phyloP scores from a whole-genome alignment of 768 basidiomycete species.

The Macrolepiota albuminosa region DNA sequence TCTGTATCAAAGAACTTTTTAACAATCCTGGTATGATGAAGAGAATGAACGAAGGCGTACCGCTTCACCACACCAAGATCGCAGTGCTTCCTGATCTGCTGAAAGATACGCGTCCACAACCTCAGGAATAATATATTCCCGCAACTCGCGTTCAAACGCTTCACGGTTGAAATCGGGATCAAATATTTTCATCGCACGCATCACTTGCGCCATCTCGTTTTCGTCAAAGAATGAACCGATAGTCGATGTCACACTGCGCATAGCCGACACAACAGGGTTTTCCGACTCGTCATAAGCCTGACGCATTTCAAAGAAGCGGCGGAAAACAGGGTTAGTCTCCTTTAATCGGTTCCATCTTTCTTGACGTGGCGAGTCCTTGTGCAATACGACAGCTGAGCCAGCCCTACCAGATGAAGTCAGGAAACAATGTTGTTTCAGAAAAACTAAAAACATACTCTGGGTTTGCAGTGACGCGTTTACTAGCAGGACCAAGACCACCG shows the following conservation, averaged over 20 bases:
- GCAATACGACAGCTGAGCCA: conserved; percentile 78
- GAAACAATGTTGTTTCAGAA: background rate
- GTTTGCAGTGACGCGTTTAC: conserved; percentile 59
- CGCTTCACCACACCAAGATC: conserved; percentile 93
- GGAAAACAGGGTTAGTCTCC: conserved; percentile 73
- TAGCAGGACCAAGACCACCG: conserved; percentile 45
- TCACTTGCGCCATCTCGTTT: conserved; percentile 96
- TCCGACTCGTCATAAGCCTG: conserved; percentile 89
- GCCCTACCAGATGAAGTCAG: conserved; percentile 49
- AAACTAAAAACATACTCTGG: conserved; percentile 59
- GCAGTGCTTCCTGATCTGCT: conserved; percentile 82
- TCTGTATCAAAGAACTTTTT: conserved; percentile 38
- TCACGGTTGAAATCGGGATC: conserved; percentile 89
- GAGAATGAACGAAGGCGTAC: conserved; percentile 40
- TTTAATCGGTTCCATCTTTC: conserved; percentile 80
- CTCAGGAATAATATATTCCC: conserved; percentile 97
- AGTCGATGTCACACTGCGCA: conserved; percentile 80
- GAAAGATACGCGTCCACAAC: conserved; percentile 94
- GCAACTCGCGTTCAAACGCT: conserved; percentile 79
- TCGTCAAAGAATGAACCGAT: conserved; percentile 94
- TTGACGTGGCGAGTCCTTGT: conserved; percentile 75
- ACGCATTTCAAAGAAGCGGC: conserved; percentile 50
- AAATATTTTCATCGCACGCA: conserved; percentile 78
- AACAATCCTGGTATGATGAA: conserved; percentile 3
- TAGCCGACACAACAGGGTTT: conserved; percentile 75